Conservation (phyloP, 345 rosid species). For the Excoecaria cochinchinensis region DNA sequence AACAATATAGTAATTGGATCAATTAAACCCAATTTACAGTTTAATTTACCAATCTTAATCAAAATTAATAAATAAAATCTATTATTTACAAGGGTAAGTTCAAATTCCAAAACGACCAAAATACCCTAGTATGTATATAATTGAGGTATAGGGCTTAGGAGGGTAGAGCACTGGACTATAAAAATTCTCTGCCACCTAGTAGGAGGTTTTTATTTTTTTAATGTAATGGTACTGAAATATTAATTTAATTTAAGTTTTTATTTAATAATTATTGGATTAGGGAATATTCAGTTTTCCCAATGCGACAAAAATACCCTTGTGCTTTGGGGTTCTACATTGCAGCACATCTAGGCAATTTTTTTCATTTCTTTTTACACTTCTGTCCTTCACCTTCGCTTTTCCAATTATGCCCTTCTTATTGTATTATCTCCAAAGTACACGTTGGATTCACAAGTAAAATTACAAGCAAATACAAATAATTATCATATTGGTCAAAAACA, state of each 20-base stretch:
- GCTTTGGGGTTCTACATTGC: conserved; percentile 17
- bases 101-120: conserved; percentile 21
- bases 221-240: too few relatives aligned
- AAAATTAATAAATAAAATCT: too few relatives aligned
- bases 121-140: conserved; percentile 15
- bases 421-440: background rate
- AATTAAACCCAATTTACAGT: too few relatives aligned
- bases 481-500: too few relatives aligned
- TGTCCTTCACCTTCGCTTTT: background rate
- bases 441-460: too few relatives aligned
- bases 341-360: conserved; percentile 29
- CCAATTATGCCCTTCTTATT: background rate
- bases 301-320: conserved; percentile 63
- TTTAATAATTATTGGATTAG: conserved; percentile 10
- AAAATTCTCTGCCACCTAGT: conserved; percentile 12
- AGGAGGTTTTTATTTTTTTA: background rate
- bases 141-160: background rate
- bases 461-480: too few relatives aligned
- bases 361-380: background rate
- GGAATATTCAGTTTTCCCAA: conserved; percentile 68
- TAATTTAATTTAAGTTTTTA: conserved; percentile 1
- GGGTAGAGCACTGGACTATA: background rate
- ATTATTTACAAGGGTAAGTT: background rate
- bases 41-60: too few relatives aligned
- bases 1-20: too few relatives aligned